Evolutionary conservation across 208 protist genomes (phyloP).

Genomic region (Porcisia hertigi): DNA sequence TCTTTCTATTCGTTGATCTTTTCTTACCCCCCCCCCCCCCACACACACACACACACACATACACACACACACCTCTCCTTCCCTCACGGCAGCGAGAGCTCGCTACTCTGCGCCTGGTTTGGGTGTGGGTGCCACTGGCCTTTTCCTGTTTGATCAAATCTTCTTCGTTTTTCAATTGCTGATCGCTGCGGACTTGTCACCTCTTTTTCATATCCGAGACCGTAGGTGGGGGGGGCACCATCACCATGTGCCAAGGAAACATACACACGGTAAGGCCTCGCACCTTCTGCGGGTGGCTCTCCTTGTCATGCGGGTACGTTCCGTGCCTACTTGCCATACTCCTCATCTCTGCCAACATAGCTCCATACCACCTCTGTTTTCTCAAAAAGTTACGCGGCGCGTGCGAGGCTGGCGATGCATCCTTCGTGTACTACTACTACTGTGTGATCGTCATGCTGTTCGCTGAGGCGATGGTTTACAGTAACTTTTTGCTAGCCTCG

Average conservation of each 20-base stretch:
- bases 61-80: too few relatives aligned
- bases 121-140: too few relatives aligned
- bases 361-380: constrained; percentile 57
- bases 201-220: not conserved
- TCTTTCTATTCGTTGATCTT: not conserved
- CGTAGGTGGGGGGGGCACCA: not conserved
- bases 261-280: constrained; percentile 34
- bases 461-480: constrained; percentile 57
- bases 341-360: constrained; percentile 47
- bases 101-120: not conserved
- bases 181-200: not conserved
- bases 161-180: not conserved
- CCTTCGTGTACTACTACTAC: constrained; percentile 63
- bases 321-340: constrained; percentile 42
- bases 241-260: constrained; percentile 35
- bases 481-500: constrained; percentile 52
- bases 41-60: too few relatives aligned
- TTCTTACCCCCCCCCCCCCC: too few relatives aligned
- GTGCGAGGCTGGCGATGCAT: constrained; percentile 37
- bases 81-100: too few relatives aligned
- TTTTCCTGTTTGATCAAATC: not conserved
- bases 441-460: constrained; percentile 47
- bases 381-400: constrained; percentile 32
- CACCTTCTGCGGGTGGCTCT: constrained; percentile 27
- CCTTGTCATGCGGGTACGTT: constrained; percentile 39